These are phyloP conservation scores for Aristolochia californica DNA, from an alignment of 164 flowering plant species.

Conservation along the genomic window DNA sequence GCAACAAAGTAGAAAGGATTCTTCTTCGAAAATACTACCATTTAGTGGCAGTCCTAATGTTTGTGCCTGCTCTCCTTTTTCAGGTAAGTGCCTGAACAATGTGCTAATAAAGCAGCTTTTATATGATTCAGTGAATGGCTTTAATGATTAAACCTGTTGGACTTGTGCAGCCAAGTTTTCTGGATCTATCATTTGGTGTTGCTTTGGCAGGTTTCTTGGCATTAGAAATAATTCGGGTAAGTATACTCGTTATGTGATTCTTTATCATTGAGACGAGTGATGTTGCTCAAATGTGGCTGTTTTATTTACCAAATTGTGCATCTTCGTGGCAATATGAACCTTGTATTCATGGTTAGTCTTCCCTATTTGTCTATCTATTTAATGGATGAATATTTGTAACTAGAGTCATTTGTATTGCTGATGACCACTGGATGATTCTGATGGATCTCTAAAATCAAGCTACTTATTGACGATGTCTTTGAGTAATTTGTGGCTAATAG, in stretches of 20 bases:
- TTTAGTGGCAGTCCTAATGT: constrained; percentile 87
- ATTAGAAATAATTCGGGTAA: constrained; percentile 88
- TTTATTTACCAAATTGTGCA: too few species aligned
- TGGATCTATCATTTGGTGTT: constrained; percentile 88
- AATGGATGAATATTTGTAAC: too few species aligned
- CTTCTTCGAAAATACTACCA: constrained; percentile 95
- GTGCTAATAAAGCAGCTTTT: neutral
- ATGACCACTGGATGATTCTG: too few species aligned
- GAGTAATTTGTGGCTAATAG: too few species aligned
- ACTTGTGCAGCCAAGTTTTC: constrained; percentile 66
- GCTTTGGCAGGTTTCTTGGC: constrained; percentile 84
- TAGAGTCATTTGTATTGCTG: too few species aligned
- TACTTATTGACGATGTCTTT: too few species aligned
- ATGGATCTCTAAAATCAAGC: too few species aligned
- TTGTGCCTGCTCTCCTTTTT: constrained; percentile 77
- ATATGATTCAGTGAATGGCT: neutral
- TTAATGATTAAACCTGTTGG: neutral
- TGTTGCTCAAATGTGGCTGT: neutral
- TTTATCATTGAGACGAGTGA: neutral
- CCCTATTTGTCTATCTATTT: too few species aligned
- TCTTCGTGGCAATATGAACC: too few species aligned
- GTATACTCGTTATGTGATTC: constrained; percentile 13
- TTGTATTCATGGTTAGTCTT: too few species aligned
- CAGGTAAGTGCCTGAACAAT: constrained; percentile 43
- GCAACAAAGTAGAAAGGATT: constrained; percentile 82